These are phyloP conservation scores for Fusarium nygamai DNA, from an alignment of 2,329 filamentous ascomycete species.

Conservation along the genomic window DNA sequence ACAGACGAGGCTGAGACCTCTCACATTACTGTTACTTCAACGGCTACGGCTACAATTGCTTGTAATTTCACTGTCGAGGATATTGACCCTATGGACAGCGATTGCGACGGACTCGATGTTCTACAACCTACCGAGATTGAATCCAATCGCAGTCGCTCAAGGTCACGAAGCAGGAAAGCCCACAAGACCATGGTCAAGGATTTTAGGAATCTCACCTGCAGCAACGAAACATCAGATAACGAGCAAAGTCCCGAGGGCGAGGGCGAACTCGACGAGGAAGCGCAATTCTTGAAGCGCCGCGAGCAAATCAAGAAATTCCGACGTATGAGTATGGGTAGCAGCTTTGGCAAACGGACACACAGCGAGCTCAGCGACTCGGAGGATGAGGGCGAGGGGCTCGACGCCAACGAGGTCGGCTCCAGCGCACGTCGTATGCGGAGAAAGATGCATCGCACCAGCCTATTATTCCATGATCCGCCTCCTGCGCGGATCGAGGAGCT, in stretches of 20 bases:
- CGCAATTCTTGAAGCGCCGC: slow-evolving; percentile 51
- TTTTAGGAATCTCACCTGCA: slow-evolving; percentile 58
- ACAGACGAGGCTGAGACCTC: slow-evolving; percentile 39
- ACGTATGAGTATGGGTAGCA: slow-evolving; percentile 62
- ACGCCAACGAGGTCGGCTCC: slow-evolving; percentile 56
- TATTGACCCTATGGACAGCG: slow-evolving; percentile 58
- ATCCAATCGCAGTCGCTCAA: slow-evolving; percentile 54
- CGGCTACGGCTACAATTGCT: slow-evolving; percentile 27
- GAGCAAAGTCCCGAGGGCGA: slow-evolving; percentile 50
- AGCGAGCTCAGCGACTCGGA: slow-evolving; percentile 64
- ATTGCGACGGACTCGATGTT: slow-evolving; percentile 54
- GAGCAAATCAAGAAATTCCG: slow-evolving; percentile 56
- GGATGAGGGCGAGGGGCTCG: slow-evolving; percentile 52
- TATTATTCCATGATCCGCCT: slow-evolving; percentile 62
- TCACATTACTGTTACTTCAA: slow-evolving; percentile 28
- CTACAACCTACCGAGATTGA: slow-evolving; percentile 59
- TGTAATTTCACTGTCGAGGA: slow-evolving; percentile 57
- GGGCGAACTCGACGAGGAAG: slow-evolving; percentile 51
- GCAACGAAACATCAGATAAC: slow-evolving; percentile 50
- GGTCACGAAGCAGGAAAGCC: slow-evolving; percentile 51
- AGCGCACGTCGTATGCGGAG: slow-evolving; percentile 60
- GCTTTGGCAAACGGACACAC: slow-evolving; percentile 64
- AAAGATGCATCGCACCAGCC: slow-evolving; percentile 57
- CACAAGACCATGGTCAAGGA: slow-evolving; percentile 57
- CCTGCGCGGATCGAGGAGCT: slow-evolving; percentile 63